These are phyloP conservation scores for Cornus florida DNA, from an alignment of 148 eudicot species.

Conservation along the genomic window DNA sequence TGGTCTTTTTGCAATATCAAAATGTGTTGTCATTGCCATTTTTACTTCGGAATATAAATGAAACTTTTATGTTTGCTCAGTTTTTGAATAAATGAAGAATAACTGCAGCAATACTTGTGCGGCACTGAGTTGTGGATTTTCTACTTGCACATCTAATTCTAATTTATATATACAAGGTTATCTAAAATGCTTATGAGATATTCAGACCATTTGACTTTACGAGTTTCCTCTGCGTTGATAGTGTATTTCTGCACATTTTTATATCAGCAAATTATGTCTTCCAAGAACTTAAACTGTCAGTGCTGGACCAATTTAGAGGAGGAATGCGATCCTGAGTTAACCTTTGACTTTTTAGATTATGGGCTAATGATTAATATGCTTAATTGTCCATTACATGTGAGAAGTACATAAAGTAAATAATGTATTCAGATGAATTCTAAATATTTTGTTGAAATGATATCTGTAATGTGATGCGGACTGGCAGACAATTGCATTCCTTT, in stretches of 20 bases:
- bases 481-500: neutral
- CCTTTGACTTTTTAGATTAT: neutral
- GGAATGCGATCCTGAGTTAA: neutral
- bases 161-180: neutral
- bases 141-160: neutral
- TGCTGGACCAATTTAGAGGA: neutral
- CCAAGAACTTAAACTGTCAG: neutral
- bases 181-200: neutral
- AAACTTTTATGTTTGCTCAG: neutral
- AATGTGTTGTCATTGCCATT: neutral
- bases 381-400: neutral
- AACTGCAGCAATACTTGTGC: neutral
- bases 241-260: neutral
- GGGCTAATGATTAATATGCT: neutral
- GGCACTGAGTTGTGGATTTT: neutral
- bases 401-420: too few species aligned
- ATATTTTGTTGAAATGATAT: neutral
- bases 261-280: neutral
- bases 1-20: neutral
- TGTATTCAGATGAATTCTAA: neutral
- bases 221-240: neutral
- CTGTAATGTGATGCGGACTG: neutral
- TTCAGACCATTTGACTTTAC: neutral
- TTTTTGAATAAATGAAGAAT: neutral
- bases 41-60: neutral